phyloP scores from a whole-genome alignment of 495 filamentous ascomycete species.

The Lindgomyces ingoldianus region DNA sequence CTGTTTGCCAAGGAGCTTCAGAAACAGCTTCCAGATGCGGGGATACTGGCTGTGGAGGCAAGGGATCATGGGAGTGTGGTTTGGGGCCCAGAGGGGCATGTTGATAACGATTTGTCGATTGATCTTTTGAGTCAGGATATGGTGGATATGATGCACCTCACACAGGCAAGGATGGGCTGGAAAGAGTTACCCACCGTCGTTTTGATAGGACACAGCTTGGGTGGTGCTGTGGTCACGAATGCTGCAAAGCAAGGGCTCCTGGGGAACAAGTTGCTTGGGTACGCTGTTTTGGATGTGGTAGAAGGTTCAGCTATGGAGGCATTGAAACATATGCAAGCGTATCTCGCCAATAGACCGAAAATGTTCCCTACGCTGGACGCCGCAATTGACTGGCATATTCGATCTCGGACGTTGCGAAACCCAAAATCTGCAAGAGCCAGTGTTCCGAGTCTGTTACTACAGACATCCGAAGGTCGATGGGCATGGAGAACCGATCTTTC shows the following conservation, averaged over 20 bases:
- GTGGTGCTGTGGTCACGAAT: constrained; percentile 91
- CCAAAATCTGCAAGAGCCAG: constrained; percentile 74
- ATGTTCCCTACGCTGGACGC: constrained; percentile 72
- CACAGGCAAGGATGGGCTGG: constrained; percentile 68
- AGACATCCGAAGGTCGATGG: constrained; percentile 58
- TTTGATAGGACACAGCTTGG: constrained; percentile 91
- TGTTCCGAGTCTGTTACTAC: constrained; percentile 78
- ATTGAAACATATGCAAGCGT: constrained; percentile 90
- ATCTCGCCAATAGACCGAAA: constrained; percentile 79
- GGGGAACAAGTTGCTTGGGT: constrained; percentile 71
- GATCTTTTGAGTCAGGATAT: constrained; percentile 73
- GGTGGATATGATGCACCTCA: constrained; percentile 64
- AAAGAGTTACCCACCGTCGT: constrained; percentile 69
- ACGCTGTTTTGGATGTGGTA: constrained; percentile 92
- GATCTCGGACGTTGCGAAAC: constrained; percentile 86
- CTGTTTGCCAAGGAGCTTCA: constrained; percentile 74
- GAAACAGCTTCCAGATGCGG: constrained; percentile 75
- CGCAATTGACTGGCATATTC: constrained; percentile 92
- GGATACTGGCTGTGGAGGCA: constrained; percentile 80
- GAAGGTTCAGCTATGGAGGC: constrained; percentile 90
- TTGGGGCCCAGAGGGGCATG: constrained; percentile 42
- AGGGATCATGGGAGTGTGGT: constrained; percentile 81
- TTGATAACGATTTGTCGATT: constrained; percentile 40
- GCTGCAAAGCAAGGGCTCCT: constrained; percentile 67
- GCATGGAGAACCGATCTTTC: constrained; percentile 84